Evolutionary conservation across 495 filamentous ascomycete genomes (phyloP).

Genomic region (Entonaema liquescens): DNA sequence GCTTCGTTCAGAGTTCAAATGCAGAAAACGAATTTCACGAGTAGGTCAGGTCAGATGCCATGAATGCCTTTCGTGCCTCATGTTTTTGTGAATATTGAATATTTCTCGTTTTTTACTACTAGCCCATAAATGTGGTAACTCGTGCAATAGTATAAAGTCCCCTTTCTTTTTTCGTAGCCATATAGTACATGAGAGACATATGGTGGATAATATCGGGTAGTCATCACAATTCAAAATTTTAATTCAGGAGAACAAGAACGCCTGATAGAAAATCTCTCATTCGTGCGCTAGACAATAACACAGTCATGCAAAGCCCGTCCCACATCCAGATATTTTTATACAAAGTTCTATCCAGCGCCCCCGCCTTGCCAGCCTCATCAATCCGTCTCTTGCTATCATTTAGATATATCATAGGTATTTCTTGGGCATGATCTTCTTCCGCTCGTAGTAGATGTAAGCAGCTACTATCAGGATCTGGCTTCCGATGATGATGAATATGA

Average conservation of each 20-base stretch:
- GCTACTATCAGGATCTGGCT: slow-evolving; percentile 76
- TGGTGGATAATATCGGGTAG: not conserved
- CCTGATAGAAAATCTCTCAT: slow-evolving; percentile 21
- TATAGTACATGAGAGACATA: not conserved
- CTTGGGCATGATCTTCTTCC: slow-evolving; percentile 81
- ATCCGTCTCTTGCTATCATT: not conserved
- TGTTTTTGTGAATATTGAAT: too few species aligned
- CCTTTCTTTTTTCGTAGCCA: not conserved
- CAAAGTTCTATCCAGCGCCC: slow-evolving; percentile 25
- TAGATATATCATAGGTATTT: slow-evolving; percentile 76
- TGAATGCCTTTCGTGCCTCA: too few species aligned
- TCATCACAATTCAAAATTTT: not conserved
- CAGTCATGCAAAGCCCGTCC: slow-evolving; percentile 30
- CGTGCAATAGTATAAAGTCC: not conserved
- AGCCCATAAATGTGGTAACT: not conserved
- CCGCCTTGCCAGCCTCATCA: not conserved
- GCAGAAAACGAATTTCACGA: not conserved
- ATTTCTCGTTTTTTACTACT: too few species aligned
- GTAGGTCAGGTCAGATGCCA: not conserved
- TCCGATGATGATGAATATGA: slow-evolving; percentile 77
- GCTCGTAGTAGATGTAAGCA: slow-evolving; percentile 83
- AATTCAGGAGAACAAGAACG: not conserved
- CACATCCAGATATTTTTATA: slow-evolving; percentile 43
- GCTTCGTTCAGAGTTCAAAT: not conserved
- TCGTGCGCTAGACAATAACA: slow-evolving; percentile 19